These are phyloP conservation scores for Xylaria cubensis DNA, from an alignment of 495 filamentous ascomycete species.

Conservation along the genomic window DNA sequence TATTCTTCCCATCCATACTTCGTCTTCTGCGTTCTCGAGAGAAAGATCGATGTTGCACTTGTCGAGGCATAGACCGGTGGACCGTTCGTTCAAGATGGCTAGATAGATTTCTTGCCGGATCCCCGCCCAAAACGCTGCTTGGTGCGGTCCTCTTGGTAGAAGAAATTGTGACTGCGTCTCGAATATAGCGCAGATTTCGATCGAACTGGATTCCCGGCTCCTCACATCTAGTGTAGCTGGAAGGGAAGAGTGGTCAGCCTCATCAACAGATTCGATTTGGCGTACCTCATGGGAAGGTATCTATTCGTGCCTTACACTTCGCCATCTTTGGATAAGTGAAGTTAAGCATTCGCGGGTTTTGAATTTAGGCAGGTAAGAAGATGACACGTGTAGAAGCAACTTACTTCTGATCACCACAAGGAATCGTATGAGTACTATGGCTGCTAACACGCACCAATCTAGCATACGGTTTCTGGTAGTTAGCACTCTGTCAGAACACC, in stretches of 20 bases:
- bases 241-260: conserved; percentile 2
- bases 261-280: not conserved
- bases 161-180: not conserved
- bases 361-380: not conserved
- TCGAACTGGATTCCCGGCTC: not conserved
- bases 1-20: conserved; percentile 17
- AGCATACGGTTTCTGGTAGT: not conserved
- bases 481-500: not conserved
- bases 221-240: not conserved
- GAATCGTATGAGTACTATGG: not conserved
- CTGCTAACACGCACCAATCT: not conserved
- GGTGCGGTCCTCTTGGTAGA: not conserved
- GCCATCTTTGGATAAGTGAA: not conserved
- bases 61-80: not conserved
- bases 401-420: not conserved
- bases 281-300: no score
- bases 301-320: not conserved
- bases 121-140: conserved; percentile 3
- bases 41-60: conserved; percentile 4
- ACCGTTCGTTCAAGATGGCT: not conserved
- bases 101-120: not conserved
- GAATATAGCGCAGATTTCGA: not conserved
- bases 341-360: not conserved
- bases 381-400: not conserved
- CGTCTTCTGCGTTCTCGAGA: conserved; percentile 8